phyloP scores from a whole-genome alignment of 352 stramenopile species.

The Phytophthora podocarpi region DNA sequence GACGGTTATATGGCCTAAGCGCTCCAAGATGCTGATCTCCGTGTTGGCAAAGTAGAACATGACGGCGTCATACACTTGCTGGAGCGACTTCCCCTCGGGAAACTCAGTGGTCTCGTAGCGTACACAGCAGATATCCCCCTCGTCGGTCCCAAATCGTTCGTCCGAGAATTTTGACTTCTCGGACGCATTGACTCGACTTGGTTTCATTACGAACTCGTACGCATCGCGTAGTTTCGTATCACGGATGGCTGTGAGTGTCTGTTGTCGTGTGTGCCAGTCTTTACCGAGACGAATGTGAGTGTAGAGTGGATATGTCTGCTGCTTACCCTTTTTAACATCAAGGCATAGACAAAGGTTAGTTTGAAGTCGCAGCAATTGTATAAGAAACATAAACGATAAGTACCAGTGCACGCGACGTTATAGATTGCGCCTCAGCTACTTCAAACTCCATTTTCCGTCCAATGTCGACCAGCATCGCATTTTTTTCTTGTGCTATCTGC shows the following conservation, averaged over 20 bases:
- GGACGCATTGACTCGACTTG: slow-evolving; percentile 16
- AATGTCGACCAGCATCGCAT: too few species aligned
- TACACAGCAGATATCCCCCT: slow-evolving; percentile 35
- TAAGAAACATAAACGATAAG: too few species aligned
- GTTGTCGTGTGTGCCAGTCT: slow-evolving; percentile 24
- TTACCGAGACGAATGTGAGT: slow-evolving; percentile 19
- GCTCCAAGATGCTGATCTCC: slow-evolving; percentile 50
- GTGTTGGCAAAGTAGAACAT: slow-evolving; percentile 49
- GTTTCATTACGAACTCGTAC: slow-evolving; percentile 36
- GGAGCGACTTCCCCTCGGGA: slow-evolving; percentile 29
- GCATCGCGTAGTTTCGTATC: slow-evolving; percentile 31
- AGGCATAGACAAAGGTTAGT: too few species aligned
- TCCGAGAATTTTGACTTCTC: slow-evolving; percentile 38
- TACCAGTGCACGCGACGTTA: too few species aligned
- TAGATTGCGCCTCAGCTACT: too few species aligned
- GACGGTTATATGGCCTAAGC: slow-evolving; percentile 43
- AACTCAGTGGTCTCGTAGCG: slow-evolving; percentile 45
- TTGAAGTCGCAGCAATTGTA: too few species aligned
- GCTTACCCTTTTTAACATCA: too few species aligned
- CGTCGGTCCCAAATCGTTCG: slow-evolving; percentile 19
- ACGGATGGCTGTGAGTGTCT: slow-evolving; percentile 29
- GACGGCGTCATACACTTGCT: slow-evolving; percentile 45
- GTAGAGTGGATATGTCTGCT: slow-evolving; percentile 29
- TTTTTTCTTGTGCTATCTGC: too few species aligned
- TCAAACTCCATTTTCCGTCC: too few species aligned